Evolutionary conservation across 257 asterid genomes (phyloP).

Genomic region (Buddleja alternifolia): DNA sequence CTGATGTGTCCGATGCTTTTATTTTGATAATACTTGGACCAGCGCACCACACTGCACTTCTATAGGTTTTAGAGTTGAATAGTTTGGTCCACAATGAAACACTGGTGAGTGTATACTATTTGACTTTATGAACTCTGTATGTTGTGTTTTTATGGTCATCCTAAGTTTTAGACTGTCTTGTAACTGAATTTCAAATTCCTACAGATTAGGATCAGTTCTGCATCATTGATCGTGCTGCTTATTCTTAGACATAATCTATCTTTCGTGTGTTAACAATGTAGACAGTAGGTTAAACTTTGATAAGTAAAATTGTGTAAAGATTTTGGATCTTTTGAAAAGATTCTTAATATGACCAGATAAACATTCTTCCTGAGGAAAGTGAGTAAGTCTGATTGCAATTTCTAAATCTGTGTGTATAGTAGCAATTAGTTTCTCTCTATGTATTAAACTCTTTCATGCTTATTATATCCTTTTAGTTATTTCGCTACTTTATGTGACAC

Average conservation of each 20-base stretch:
- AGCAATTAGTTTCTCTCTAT: too few relatives aligned
- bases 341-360: too few relatives aligned
- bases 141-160: not conserved
- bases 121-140: not conserved
- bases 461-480: not conserved
- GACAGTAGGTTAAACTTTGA: not conserved
- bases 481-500: not conserved
- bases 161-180: not conserved
- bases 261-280: not conserved
- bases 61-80: not conserved
- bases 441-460: too few relatives aligned
- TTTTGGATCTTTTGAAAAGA: slow-evolving; percentile 3
- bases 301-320: not conserved
- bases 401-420: too few relatives aligned
- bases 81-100: not conserved
- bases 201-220: not conserved
- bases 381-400: too few relatives aligned
- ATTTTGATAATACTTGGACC: not conserved
- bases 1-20: not conserved
- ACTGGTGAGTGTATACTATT: slow-evolving; percentile 2
- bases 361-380: too few relatives aligned
- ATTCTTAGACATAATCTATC: not conserved
- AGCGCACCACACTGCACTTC: not conserved
- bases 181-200: not conserved
- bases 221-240: slow-evolving; percentile 3